Evolutionary conservation across 1,284 basidiomycete species (phyloP).

Genomic region (Sanguinoderma infundibulare): DNA sequence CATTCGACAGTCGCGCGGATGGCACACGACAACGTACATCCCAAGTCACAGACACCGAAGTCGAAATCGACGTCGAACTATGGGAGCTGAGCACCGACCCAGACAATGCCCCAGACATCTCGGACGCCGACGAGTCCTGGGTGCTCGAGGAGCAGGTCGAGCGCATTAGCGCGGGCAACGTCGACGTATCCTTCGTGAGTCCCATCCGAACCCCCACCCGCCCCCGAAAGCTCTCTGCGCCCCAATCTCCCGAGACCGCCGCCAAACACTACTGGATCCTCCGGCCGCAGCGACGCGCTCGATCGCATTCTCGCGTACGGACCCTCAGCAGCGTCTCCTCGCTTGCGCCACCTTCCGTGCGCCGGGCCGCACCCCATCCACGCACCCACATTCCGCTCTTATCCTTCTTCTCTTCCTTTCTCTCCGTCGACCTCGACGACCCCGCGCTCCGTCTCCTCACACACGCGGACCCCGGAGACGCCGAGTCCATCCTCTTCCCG

Average conservation of each 20-base stretch:
- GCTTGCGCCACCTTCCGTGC: conserved; percentile 4
- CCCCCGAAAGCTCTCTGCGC: conserved; percentile 11
- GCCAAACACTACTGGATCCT: conserved; percentile 3
- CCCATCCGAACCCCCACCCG: neutral
- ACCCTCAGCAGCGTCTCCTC: conserved; percentile 16
- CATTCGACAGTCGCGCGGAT: neutral
- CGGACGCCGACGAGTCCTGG: conserved; percentile 29
- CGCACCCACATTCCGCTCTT: conserved; percentile 38
- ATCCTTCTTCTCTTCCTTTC: conserved; percentile 37
- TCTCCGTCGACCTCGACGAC: conserved; percentile 40
- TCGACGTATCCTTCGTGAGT: conserved; percentile 9
- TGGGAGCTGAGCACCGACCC: conserved; percentile 33
- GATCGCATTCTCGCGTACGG: conserved; percentile 24
- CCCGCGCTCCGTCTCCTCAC: conserved; percentile 38
- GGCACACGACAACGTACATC: conserved; percentile 4
- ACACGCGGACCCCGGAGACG: conserved; percentile 30
- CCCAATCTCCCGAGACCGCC: conserved; percentile 4
- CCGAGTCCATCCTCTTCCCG: conserved; percentile 39
- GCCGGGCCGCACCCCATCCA: conserved; percentile 27
- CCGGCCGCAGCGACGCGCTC: conserved; percentile 18
- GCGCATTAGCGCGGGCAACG: conserved; percentile 26
- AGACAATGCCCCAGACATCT: conserved; percentile 5
- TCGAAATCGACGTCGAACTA: conserved; percentile 31
- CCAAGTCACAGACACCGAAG: conserved; percentile 10
- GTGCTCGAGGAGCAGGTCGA: conserved; percentile 34